phyloP scores from a whole-genome alignment of 768 basidiomycete species.

The Cystofilobasidium capitatum region DNA sequence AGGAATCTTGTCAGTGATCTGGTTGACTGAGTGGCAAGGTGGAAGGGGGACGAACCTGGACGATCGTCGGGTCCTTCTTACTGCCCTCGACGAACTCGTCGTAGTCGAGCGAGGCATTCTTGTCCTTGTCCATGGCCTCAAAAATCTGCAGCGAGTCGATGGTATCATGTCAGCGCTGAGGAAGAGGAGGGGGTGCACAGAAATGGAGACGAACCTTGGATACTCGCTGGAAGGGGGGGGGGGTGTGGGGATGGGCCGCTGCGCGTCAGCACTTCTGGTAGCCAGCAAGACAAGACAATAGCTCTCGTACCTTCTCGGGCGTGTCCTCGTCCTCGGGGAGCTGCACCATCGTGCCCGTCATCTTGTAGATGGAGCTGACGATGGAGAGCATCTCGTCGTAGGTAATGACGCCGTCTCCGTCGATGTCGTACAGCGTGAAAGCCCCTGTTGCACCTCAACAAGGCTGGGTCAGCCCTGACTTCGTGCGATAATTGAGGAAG shows the following conservation, averaged over 20 bases:
- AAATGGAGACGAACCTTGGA: slow-evolving; percentile 47
- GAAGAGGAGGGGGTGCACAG: not conserved
- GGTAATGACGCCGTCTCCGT: slow-evolving; percentile 94
- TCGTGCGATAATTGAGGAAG: not conserved
- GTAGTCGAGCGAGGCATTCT: slow-evolving; percentile 83
- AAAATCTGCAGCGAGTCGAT: slow-evolving; percentile 61
- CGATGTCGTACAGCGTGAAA: slow-evolving; percentile 97
- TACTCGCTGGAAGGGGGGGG: slow-evolving; percentile 58
- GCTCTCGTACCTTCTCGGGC: slow-evolving; percentile 74
- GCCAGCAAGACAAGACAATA: not conserved
- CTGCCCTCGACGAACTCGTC: slow-evolving; percentile 97
- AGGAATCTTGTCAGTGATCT: not conserved
- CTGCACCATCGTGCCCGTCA: slow-evolving; percentile 99
- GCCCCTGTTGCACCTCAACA: slow-evolving; percentile 60
- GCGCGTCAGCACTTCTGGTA: not conserved
- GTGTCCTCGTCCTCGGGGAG: slow-evolving; percentile 97
- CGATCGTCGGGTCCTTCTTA: slow-evolving; percentile 98
- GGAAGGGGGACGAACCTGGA: slow-evolving; percentile 55
- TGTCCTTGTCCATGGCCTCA: slow-evolving; percentile 90
- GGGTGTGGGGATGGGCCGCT: not conserved
- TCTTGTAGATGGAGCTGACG: slow-evolving; percentile 96
- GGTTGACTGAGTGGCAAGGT: not conserved
- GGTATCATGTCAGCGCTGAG: not conserved
- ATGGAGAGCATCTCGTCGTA: slow-evolving; percentile 99
- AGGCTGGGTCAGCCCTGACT: not conserved